Conservation (phyloP, 1,139 yeast genomes). For the Yamadazyma buinensis region DNA sequence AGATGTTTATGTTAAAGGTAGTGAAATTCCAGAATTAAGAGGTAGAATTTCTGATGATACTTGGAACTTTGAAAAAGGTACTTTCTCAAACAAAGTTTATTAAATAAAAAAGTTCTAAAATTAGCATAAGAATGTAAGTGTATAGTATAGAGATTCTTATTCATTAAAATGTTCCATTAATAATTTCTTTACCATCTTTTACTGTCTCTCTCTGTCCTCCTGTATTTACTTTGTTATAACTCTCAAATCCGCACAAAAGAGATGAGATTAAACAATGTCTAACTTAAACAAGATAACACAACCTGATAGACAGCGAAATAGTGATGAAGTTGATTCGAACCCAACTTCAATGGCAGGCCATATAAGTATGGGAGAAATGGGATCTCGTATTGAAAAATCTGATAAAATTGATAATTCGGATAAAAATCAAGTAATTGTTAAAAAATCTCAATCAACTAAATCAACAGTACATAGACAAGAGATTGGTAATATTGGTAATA, state of each 20-base stretch:
- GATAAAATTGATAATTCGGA: background rate
- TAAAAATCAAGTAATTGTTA: background rate
- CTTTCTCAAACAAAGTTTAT: slow-evolving; percentile 56
- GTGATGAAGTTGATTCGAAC: slow-evolving; percentile 49
- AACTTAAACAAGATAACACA: slow-evolving; percentile 56
- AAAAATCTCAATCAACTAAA: background rate
- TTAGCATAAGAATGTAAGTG: too few species aligned
- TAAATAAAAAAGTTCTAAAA: too few species aligned
- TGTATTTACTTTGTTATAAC: too few species aligned
- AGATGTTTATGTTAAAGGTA: slow-evolving; percentile 94
- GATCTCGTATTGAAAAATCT: slow-evolving; percentile 40
- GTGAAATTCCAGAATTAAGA: slow-evolving; percentile 88
- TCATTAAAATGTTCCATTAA: background rate
- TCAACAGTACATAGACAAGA: background rate
- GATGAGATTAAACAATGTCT: slow-evolving; percentile 5
- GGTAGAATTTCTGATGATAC: slow-evolving; percentile 95
- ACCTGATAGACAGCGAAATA: slow-evolving; percentile 40
- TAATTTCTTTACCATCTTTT: background rate
- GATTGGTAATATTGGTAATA: slow-evolving; percentile 5
- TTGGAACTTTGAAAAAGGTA: slow-evolving; percentile 78
- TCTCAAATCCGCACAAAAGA: too few species aligned
- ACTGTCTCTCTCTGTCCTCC: too few species aligned
- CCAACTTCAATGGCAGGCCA: slow-evolving; percentile 74
- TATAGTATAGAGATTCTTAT: slow-evolving; percentile 1
- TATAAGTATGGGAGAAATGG: slow-evolving; percentile 66